Base-by-base conservation (phyloP, 768 basidiomycete genomes). In the Amanita jacksonii region DNA sequence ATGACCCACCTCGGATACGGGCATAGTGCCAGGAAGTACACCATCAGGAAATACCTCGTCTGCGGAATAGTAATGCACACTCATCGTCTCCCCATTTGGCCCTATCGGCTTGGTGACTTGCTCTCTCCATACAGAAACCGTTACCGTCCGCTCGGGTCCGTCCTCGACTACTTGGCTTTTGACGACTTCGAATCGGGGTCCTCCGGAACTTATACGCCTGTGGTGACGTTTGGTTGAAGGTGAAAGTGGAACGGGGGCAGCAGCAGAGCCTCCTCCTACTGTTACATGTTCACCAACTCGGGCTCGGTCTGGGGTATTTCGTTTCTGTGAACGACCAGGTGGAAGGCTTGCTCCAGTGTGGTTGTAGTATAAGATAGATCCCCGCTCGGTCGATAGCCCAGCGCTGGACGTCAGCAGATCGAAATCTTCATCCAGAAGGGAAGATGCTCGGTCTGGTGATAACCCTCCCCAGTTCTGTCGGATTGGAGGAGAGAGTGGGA, bases 121-220 rank as follows among this genome's bases (percentile, higher is more conserved):
- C 52, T 78, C 72, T 25, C 76, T 61, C 78, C 78, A 81, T 7
- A 66, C 67, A 18, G 65, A 69, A 43, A 81, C 70, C 37, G 72
- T 74, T 4, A 74, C 72, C 6, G 73, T 74, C 43, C 62, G 63
- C 43, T 74, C 72, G 1, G 70, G 67, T n/a, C 65, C 69, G 20
- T 70, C 67, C 50, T 74, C 73, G 22, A 74, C 47, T 19, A 74
- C 63, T 31, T 58, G 59, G 27, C 61, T 56, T 27, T 62, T 58
- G 16, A 72, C 58, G 16, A 73, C 62, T 54, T 73, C 68, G 46
- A 66, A 70, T 15, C 65, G 62, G 33, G 66, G 67, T 5, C 62
- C 62, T 5, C n/a, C n/a, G n/a, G n/a, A n/a, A n/a, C n/a, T n/a
- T n/a, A n/a, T n/a, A n/a, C n/a, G n/a, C n/a, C n/a, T n/a, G n/a